Evolutionary conservation across 139 green algal species (phyloP).

Genomic region (Closterium sp.): DNA sequence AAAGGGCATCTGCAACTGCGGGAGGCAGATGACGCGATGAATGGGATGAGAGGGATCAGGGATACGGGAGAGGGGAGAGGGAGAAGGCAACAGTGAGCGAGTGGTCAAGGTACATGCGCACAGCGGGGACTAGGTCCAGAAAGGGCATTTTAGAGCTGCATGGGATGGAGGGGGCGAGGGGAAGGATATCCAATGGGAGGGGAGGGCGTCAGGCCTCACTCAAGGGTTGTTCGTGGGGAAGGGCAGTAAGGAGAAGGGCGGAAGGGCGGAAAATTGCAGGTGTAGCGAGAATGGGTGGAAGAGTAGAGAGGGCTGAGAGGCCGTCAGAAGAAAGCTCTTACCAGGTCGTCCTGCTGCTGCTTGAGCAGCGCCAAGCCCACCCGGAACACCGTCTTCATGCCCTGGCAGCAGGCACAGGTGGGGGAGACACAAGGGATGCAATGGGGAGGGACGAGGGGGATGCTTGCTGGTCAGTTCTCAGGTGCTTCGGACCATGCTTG

Average conservation of each 20-base stretch:
- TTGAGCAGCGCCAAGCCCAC: slow-evolving; percentile 71
- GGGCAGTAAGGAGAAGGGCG: background rate
- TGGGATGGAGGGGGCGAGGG: background rate
- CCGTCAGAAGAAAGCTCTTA: background rate
- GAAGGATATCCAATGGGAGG: background rate
- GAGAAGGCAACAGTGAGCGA: slow-evolving; percentile 40
- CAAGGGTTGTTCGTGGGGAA: too few species aligned
- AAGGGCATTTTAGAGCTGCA: slow-evolving; percentile 40
- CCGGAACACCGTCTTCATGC: slow-evolving; percentile 65
- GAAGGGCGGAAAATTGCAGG: background rate
- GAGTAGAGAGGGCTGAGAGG: background rate
- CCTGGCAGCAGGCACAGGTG: slow-evolving; percentile 51
- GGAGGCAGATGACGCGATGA: background rate
- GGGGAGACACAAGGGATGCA: background rate
- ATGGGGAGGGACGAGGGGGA: background rate
- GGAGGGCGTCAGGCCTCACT: background rate
- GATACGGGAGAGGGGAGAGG: too few species aligned
- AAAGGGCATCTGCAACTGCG: slow-evolving; percentile 44
- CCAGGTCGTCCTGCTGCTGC: slow-evolving; percentile 60
- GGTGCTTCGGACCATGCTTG: too few species aligned
- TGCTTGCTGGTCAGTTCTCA: too few species aligned
- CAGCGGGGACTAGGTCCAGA: slow-evolving; percentile 30
- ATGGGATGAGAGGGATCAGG: too few species aligned
- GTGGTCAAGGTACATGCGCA: slow-evolving; percentile 24
- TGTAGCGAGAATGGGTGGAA: background rate